phyloP scores from a whole-genome alignment of 352 stramenopile genomes.

The Phytopythium vexans region DNA sequence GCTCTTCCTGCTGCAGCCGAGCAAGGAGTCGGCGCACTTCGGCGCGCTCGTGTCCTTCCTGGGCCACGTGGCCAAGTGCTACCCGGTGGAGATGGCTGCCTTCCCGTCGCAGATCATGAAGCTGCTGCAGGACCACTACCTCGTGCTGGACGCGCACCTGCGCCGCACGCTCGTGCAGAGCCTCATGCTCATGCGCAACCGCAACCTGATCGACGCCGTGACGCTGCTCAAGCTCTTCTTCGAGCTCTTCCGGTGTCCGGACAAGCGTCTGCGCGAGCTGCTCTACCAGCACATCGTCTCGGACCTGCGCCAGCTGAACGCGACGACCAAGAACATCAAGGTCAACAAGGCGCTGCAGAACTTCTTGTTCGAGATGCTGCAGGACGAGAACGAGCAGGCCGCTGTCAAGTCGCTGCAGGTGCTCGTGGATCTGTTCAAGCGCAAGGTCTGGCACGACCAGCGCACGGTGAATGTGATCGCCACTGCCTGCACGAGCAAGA shows the following conservation, averaged over 20 bases:
- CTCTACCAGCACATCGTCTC: slow-evolving; percentile 96
- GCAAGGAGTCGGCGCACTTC: slow-evolving; percentile 91
- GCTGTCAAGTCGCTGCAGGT: slow-evolving; percentile 91
- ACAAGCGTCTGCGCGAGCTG: slow-evolving; percentile 95
- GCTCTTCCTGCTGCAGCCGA: slow-evolving; percentile 93
- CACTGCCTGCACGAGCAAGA: slow-evolving; percentile 85
- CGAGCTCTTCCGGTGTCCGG: slow-evolving; percentile 93
- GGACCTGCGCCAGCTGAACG: slow-evolving; percentile 88
- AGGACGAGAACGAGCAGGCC: slow-evolving; percentile 83
- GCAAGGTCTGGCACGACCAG: slow-evolving; percentile 96
- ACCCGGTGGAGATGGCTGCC: slow-evolving; percentile 78
- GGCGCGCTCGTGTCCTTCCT: slow-evolving; percentile 97
- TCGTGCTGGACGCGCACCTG: slow-evolving; percentile 89
- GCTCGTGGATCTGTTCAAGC: slow-evolving; percentile 95
- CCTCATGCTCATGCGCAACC: slow-evolving; percentile 96
- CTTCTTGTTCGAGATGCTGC: slow-evolving; percentile 94
- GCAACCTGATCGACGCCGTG: slow-evolving; percentile 89
- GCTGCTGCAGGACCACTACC: slow-evolving; percentile 89
- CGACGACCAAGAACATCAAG: slow-evolving; percentile 93
- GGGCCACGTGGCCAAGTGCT: slow-evolving; percentile 90
- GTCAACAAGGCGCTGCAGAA: slow-evolving; percentile 95
- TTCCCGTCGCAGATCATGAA: slow-evolving; percentile 92
- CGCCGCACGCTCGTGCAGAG: slow-evolving; percentile 94
- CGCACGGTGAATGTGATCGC: slow-evolving; percentile 97
- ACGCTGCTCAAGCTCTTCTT: slow-evolving; percentile 96